phyloP scores from a whole-genome alignment of 1,139 yeast species.

The Geotrichum australiense region DNA sequence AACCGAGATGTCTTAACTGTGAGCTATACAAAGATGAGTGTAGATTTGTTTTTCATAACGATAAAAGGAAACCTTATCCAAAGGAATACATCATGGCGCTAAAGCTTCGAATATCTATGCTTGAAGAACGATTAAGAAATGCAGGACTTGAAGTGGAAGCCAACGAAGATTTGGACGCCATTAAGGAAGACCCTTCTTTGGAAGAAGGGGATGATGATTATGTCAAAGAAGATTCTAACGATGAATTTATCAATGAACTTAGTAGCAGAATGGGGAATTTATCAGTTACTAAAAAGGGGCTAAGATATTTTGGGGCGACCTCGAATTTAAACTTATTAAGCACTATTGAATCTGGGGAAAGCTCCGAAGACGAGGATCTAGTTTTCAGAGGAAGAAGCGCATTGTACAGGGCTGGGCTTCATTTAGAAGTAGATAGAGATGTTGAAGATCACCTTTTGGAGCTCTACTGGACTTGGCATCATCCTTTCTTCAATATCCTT shows the following conservation, averaged over 20 bases:
- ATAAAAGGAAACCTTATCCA: conserved; percentile 21
- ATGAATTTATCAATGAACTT: conserved; percentile 14
- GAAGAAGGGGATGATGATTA: too few relatives aligned
- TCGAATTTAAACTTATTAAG: conserved; percentile 22
- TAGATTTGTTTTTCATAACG: conserved; percentile 20
- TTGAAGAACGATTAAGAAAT: conserved; percentile 17
- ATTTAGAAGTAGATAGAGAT: conserved; percentile 18
- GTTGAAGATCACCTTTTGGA: conserved; percentile 22
- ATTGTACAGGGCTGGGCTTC: conserved; percentile 14
- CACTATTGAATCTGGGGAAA: conserved; percentile 11
- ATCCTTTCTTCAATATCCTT: conserved; percentile 23
- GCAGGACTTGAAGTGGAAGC: conserved; percentile 15
- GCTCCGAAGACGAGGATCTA: conserved; percentile 2
- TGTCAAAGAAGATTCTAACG: too few relatives aligned
- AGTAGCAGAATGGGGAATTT: conserved; percentile 19
- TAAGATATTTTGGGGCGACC: conserved; percentile 26
- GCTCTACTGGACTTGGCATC: conserved; percentile 28
- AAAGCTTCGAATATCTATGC: conserved; percentile 15
- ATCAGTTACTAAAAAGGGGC: conserved; percentile 24
- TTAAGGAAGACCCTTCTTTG: not conserved
- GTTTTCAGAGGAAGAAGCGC: conserved; percentile 15
- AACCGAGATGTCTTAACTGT: conserved; percentile 59
- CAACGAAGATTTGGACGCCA: not conserved
- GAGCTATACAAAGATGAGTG: conserved; percentile 43
- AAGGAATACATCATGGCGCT: conserved; percentile 21